A percentile compares a stretch with the other conserved stretches of the same genome.
Conservation (phyloP, 1,139 yeast genomes). For the Lodderomyces theae region DNA sequence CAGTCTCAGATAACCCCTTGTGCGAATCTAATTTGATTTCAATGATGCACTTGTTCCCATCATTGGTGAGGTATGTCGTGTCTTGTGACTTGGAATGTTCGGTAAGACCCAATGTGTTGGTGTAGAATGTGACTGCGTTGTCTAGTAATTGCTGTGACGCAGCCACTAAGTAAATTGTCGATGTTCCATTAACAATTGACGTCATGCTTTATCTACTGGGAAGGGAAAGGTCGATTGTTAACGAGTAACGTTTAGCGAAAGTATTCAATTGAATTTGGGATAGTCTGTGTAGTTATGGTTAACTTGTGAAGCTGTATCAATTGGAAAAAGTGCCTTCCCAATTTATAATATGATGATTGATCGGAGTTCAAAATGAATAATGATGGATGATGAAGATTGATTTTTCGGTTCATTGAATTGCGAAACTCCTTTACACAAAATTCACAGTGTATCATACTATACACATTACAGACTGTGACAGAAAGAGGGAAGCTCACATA, state of each 20-base stretch:
- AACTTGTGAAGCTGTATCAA: too few species aligned
- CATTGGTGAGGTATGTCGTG: slow-evolving; percentile 30
- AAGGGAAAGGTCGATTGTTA: neutral
- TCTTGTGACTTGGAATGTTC: slow-evolving; percentile 25
- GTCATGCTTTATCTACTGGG: slow-evolving; percentile 5
- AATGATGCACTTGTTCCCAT: slow-evolving; percentile 30
- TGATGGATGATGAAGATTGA: too few species aligned
- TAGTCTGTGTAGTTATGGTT: too few species aligned
- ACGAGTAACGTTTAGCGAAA: neutral
- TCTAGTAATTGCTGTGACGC: slow-evolving; percentile 31
- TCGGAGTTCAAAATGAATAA: neutral
- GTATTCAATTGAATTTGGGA: slow-evolving; percentile 2
- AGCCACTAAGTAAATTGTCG: slow-evolving; percentile 46
- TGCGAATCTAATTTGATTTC: slow-evolving; percentile 24
- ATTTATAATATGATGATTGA: too few species aligned
- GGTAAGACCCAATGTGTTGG: slow-evolving; percentile 41
- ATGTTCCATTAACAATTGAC: slow-evolving; percentile 51
- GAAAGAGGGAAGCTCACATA: too few species aligned
- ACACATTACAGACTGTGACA: too few species aligned
- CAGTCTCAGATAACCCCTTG: slow-evolving; percentile 26
- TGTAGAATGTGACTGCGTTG: slow-evolving; percentile 46
- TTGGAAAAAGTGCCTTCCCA: too few species aligned
- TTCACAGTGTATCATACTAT: neutral
- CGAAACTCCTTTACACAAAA: neutral
- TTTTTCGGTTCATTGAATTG: slow-evolving; percentile 7